phyloP scores from a whole-genome alignment of 2,329 filamentous ascomycete species.

The Ophiocordyceps australis region DNA sequence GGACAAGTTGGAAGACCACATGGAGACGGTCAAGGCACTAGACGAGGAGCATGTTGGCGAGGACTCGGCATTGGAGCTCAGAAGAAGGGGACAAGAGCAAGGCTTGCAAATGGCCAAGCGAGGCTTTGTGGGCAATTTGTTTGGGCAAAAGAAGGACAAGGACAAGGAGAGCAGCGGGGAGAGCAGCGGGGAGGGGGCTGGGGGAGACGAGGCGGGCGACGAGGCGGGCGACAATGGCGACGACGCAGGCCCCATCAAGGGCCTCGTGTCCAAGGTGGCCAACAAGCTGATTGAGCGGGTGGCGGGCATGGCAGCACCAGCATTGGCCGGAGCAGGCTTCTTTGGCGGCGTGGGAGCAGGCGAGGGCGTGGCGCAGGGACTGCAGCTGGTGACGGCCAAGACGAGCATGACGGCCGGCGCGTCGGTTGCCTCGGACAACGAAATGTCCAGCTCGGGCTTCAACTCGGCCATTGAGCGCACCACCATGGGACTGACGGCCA shows the following conservation, averaged over 20 bases:
- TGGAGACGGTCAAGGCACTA: no score
- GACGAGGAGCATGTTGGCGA: no score
- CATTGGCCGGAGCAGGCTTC: constrained; percentile 4
- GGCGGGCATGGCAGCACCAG: constrained; percentile 1
- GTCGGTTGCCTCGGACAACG: constrained; percentile 9
- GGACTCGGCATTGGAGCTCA: no score
- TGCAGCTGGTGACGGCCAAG: constrained; percentile 5
- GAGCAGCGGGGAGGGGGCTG: no score
- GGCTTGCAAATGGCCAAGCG: no score
- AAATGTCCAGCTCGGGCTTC: constrained; percentile 10
- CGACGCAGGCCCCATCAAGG: background rate
- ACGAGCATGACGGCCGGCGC: constrained; percentile 4
- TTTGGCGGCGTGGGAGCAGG: constrained; percentile 9
- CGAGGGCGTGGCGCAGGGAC: constrained; percentile 7
- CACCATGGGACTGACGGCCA: constrained; percentile 10
- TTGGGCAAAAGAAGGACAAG: no score
- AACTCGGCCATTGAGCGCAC: constrained; percentile 11
- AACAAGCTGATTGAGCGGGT: constrained; percentile 1
- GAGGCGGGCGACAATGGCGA: no score
- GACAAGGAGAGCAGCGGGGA: no score
- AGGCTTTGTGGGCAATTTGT: no score
- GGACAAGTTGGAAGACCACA: no score
- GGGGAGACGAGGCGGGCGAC: no score
- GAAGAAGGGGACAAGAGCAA: no score
- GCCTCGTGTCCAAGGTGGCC: constrained; percentile 1